A percentile compares a stretch with the other conserved stretches of the same genome.
Conservation (phyloP, 2,329 filamentous ascomycete species). For the Paraconiothyrium sp. region DNA sequence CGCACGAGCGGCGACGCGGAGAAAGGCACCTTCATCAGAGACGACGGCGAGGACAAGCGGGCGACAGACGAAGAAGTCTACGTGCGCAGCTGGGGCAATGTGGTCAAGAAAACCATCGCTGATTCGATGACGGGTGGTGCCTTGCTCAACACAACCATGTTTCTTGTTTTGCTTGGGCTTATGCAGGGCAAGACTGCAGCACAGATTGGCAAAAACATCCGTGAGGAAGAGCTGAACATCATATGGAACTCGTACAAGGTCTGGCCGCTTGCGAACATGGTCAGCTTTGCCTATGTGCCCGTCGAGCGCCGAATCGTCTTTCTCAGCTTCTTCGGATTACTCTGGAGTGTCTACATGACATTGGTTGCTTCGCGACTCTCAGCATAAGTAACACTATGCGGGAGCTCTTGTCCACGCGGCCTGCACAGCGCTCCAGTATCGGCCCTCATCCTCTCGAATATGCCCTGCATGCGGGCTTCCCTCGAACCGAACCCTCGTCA, state of each 20-base stretch:
- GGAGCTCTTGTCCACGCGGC: slow-evolving; percentile 39
- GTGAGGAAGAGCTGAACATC: slow-evolving; percentile 34
- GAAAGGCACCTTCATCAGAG: slow-evolving; percentile 38
- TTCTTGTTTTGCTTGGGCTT: slow-evolving; percentile 68
- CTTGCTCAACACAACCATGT: slow-evolving; percentile 70
- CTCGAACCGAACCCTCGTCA: slow-evolving; percentile 64
- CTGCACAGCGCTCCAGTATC: slow-evolving; percentile 65
- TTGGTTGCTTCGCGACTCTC: slow-evolving; percentile 60
- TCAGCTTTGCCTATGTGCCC: slow-evolving; percentile 76
- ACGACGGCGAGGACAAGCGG: slow-evolving; percentile 39
- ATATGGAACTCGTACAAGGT: slow-evolving; percentile 73
- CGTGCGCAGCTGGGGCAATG: slow-evolving; percentile 63
- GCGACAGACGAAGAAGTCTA: slow-evolving; percentile 39
- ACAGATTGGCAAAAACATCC: slow-evolving; percentile 44
- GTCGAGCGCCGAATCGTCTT: slow-evolving; percentile 76
- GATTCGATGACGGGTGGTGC: slow-evolving; percentile 74
- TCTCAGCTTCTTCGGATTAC: slow-evolving; percentile 75
- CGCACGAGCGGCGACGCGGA: slow-evolving; percentile 36
- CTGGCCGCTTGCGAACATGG: slow-evolving; percentile 75
- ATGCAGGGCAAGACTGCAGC: slow-evolving; percentile 49
- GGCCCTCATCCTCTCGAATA: slow-evolving; percentile 63
- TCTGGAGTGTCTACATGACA: slow-evolving; percentile 80
- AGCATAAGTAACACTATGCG: slow-evolving; percentile 10
- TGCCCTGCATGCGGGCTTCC: slow-evolving; percentile 70
- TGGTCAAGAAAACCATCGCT: slow-evolving; percentile 70